Evolutionary conservation across 2,329 filamentous ascomycete genomes (phyloP), one percentile per base, ranked within the genome.

Genomic region (Hypoxylon rubiginosum): DNA sequence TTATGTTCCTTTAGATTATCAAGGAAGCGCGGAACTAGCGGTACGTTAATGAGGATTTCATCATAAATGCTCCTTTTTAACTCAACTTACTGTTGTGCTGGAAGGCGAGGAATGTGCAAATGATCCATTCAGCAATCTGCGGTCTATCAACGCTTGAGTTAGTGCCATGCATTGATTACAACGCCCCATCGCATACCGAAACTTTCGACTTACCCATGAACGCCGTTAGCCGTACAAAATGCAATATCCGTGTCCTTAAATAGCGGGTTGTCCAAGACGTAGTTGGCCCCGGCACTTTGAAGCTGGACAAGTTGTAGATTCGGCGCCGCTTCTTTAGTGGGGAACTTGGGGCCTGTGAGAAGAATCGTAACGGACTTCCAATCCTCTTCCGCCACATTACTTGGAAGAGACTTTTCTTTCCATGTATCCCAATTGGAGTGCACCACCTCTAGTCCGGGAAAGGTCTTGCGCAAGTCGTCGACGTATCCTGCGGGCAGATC

Each of bases 51-150:
- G n/a, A 43, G 28, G 19, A 30, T 11, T 24, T 30, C 1, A 32
- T 17, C 11, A 2, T n/a, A n/a, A 17, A 19, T 4, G 9, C 7
- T 8, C 0, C 26, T 24, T 13, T 24, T 15, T 5, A 32, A 17
- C 19, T 36, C 9, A 8, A 77, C 83, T 66, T 72, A 85, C 84
- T 73, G 2, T 75, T 72, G 60, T 86, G 84, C 67, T 86, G 82
- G 53, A 82, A 80, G 0, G 83, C 79, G 2, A 88, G 75, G 69
- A 82, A 87, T 0, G 84, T 87, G 21, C 79, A 75, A 24, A 87
- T 82, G 6, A 88, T 80, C 86, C 86, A 88, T 74, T 88, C 86
- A 0, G 85, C 77, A 65, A 88, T 88, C 69, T 87, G 85, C 1
- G 85, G 85, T 1, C 85, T 86, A 49, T 6, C 19, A 50, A 7